Percentiles rank a stretch among this genome's conserved stretches.
Evolutionary conservation across 169 alveolate genomes (phyloP).

Genomic region (Perkinsus olseni): DNA sequence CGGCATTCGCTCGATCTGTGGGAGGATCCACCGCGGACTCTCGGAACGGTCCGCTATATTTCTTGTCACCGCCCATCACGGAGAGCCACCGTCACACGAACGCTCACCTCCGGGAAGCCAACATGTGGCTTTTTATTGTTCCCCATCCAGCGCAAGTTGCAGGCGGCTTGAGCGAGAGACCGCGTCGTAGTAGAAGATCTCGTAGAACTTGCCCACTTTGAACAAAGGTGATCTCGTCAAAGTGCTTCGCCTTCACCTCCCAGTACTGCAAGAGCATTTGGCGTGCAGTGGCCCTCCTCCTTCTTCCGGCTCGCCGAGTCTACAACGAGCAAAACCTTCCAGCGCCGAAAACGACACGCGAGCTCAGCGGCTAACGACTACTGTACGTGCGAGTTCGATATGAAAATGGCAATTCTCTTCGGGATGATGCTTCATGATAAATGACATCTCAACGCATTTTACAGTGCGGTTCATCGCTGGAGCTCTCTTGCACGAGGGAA

Average conservation of each 20-base stretch:
- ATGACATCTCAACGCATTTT: too few species aligned
- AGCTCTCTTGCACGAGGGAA: too few species aligned
- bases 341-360: background rate
- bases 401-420: too few species aligned
- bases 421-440: too few species aligned
- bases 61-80: background rate
- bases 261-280: slow-evolving; percentile 97
- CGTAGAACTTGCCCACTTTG: slow-evolving; percentile 93
- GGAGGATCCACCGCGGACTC: too few species aligned
- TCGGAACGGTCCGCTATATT: background rate
- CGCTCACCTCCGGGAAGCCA: slow-evolving; percentile 92
- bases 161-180: slow-evolving; percentile 79
- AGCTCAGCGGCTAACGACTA: too few species aligned
- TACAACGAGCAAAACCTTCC: background rate
- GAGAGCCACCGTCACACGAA: background rate
- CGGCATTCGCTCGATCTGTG: too few species aligned
- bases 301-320: background rate
- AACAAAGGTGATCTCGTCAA: slow-evolving; percentile 91
- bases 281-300: slow-evolving; percentile 70
- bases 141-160: slow-evolving; percentile 97
- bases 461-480: too few species aligned
- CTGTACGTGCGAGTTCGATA: too few species aligned
- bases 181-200: slow-evolving; percentile 87
- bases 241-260: slow-evolving; percentile 85
- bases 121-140: slow-evolving; percentile 91